phyloP scores from a whole-genome alignment of 2,329 filamentous ascomycete species.

The Neonectria sp. region DNA sequence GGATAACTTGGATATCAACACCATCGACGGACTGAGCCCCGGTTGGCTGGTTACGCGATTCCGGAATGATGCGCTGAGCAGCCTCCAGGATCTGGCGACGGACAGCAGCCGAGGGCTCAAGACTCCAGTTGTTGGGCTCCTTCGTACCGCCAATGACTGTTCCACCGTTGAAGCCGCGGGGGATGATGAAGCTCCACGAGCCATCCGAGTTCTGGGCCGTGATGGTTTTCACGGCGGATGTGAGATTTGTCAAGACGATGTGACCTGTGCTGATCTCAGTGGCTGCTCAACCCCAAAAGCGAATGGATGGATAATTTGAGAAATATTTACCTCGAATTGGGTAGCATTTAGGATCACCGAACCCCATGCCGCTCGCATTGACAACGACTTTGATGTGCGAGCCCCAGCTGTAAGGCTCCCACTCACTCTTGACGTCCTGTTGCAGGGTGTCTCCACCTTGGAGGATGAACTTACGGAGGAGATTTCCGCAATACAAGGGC shows the following conservation, averaged over 20 bases:
- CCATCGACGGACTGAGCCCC: background rate
- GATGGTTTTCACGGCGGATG: constrained; percentile 56
- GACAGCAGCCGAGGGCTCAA: constrained; percentile 62
- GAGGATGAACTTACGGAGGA: constrained; percentile 52
- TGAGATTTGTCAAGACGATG: constrained; percentile 56
- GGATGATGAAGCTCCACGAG: constrained; percentile 74
- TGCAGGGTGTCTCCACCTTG: constrained; percentile 49
- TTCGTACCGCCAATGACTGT: constrained; percentile 79
- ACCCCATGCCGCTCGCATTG: constrained; percentile 54
- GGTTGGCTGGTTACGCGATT: constrained; percentile 20
- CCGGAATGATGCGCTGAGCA: constrained; percentile 31
- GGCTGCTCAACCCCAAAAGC: background rate
- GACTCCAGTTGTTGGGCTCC: constrained; percentile 70
- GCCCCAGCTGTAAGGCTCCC: constrained; percentile 49
- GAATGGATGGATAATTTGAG: background rate
- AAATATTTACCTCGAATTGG: constrained; percentile 50
- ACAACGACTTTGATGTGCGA: constrained; percentile 46
- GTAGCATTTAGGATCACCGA: constrained; percentile 52
- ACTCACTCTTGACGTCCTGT: constrained; percentile 48
- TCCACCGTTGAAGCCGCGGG: constrained; percentile 73
- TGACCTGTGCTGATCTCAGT: constrained; percentile 49
- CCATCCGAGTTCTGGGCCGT: constrained; percentile 76
- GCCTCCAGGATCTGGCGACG: constrained; percentile 51
- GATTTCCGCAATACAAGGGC: constrained; percentile 64
- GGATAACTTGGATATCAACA: constrained; percentile 57